phyloP scores from a whole-genome alignment of 805 yeast species.

The Blastobotrys robertii region DNA sequence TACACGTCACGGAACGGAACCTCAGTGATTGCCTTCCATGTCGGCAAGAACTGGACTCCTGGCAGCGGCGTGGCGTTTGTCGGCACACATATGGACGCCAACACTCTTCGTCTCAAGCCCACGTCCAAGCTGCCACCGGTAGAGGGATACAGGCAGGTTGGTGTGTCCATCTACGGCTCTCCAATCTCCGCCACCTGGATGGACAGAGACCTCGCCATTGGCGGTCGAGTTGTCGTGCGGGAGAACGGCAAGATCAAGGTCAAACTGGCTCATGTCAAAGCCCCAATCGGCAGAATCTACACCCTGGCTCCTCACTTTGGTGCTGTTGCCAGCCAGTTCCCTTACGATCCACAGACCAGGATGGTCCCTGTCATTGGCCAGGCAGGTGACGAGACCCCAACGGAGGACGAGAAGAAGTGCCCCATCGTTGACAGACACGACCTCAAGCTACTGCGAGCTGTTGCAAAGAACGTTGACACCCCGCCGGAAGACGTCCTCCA shows the following conservation, averaged over 20 bases:
- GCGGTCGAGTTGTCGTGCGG: slow-evolving; percentile 61
- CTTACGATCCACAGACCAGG: slow-evolving; percentile 71
- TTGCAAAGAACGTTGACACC: slow-evolving; percentile 52
- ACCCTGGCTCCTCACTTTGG: slow-evolving; percentile 87
- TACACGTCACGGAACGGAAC: slow-evolving; percentile 64
- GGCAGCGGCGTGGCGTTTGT: slow-evolving; percentile 52
- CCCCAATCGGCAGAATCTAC: slow-evolving; percentile 64
- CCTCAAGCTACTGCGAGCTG: slow-evolving; percentile 53
- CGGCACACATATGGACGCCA: slow-evolving; percentile 70
- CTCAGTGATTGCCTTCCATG: slow-evolving; percentile 55
- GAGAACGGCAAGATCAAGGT: slow-evolving; percentile 26
- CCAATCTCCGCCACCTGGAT: slow-evolving; percentile 45
- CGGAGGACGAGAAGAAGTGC: slow-evolving; percentile 55
- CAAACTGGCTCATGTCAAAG: slow-evolving; percentile 30
- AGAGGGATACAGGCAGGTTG: slow-evolving; percentile 69
- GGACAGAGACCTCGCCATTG: slow-evolving; percentile 80
- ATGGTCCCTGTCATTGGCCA: slow-evolving; percentile 70
- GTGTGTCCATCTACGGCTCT: slow-evolving; percentile 80
- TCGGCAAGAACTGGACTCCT: slow-evolving; percentile 61
- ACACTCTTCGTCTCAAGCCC: slow-evolving; percentile 65
- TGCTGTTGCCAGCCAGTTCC: slow-evolving; percentile 45
- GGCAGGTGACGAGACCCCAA: slow-evolving; percentile 29
- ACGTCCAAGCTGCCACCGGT: slow-evolving; percentile 47
- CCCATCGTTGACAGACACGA: slow-evolving; percentile 65
- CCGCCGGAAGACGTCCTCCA: slow-evolving; percentile 54